Percentiles rank a stretch among this genome's conserved stretches.
Conservation (phyloP, 2,329 filamentous ascomycete species). For the Sphaerulina vaccinii region DNA sequence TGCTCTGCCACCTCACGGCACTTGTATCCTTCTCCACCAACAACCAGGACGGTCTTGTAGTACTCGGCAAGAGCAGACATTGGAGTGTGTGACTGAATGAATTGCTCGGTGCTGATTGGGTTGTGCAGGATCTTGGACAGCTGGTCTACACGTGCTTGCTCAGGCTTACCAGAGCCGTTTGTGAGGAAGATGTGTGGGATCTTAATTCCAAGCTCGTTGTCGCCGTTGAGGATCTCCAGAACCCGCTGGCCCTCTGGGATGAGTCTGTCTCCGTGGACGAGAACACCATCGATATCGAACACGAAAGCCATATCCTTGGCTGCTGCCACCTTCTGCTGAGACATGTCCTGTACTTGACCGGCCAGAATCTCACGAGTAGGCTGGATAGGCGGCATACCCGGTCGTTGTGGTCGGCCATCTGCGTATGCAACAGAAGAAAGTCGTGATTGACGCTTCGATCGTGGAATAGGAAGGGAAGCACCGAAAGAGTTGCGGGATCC, state of each 20-base stretch:
- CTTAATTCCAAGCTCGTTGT: constrained; percentile 76
- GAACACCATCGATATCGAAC: constrained; percentile 75
- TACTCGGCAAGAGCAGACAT: constrained; percentile 75
- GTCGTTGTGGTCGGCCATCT: constrained; percentile 48
- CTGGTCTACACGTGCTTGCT: constrained; percentile 63
- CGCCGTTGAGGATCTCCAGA: constrained; percentile 70
- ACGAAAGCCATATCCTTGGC: constrained; percentile 81
- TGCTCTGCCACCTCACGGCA: constrained; percentile 70
- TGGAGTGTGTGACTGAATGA: constrained; percentile 74
- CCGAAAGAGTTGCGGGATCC: constrained; percentile 75
- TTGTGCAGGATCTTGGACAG: constrained; percentile 64
- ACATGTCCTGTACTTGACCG: constrained; percentile 67
- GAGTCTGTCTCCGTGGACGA: constrained; percentile 69
- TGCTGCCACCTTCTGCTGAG: constrained; percentile 62
- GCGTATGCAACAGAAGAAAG: constrained; percentile 61
- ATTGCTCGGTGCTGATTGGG: constrained; percentile 68
- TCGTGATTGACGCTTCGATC: constrained; percentile 66
- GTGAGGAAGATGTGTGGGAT: constrained; percentile 73
- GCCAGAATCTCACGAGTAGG: constrained; percentile 67
- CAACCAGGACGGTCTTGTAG: constrained; percentile 72
- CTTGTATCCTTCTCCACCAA: constrained; percentile 72
- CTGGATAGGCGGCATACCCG: constrained; percentile 59
- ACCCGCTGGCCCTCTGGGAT: constrained; percentile 66
- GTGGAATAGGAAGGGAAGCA: constrained; percentile 68
- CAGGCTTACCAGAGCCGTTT: constrained; percentile 72